Conservation (phyloP, 371 early-diverging fungal species). For the Mortierella sp. region DNA sequence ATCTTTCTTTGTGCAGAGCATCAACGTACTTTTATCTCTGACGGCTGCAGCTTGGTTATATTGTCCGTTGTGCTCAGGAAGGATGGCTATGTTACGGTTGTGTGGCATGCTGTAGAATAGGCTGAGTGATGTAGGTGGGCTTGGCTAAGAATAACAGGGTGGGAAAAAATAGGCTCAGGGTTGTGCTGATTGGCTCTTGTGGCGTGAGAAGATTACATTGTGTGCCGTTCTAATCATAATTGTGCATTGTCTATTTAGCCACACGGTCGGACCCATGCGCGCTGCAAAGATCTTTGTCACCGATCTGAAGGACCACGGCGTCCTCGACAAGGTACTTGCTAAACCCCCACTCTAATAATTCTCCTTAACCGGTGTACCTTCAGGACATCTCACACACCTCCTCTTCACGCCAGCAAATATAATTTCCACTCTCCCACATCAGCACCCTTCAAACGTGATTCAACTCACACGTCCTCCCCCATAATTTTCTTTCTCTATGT, state of each 20-base stretch:
- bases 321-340: constrained; percentile 73
- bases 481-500: background rate
- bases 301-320: constrained; percentile 78
- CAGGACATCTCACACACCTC: no score
- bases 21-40: no score
- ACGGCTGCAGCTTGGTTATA: no score
- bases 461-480: constrained; percentile 40
- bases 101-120: no score
- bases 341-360: background rate
- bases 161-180: no score
- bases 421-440: background rate
- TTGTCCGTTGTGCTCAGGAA: no score
- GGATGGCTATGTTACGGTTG: no score
- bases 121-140: no score
- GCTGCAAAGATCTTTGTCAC: constrained; percentile 94
- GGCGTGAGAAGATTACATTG: background rate
- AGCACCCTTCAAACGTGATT: constrained; percentile 24
- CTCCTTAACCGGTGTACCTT: background rate
- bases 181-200: background rate
- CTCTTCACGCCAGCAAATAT: no score
- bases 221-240: no score
- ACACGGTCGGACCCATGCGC: constrained; percentile 96
- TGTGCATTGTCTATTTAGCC: constrained; percentile 58
- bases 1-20: no score
- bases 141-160: no score